Base-by-base conservation (phyloP, 2,329 filamentous ascomycete genomes). In the Orbilia brochopaga region DNA sequence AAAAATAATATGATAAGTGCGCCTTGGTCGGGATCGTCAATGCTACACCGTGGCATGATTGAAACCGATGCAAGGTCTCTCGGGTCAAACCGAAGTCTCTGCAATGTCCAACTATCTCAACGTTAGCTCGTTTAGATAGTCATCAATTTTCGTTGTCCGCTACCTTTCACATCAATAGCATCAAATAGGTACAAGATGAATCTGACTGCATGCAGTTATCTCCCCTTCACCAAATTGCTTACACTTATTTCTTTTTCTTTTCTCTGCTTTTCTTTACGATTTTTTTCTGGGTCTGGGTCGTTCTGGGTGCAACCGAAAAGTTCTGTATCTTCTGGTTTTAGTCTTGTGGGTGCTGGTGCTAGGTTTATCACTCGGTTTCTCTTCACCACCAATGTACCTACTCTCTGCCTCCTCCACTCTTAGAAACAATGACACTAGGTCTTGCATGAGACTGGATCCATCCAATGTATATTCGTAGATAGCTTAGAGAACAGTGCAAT, bases 221-320 rank as follows among this genome's bases (percentile, higher is more conserved):
- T 10, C 19, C 15, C 7, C 19, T 23, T 23, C 4, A 19, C 21
- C 8, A 32, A 32, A 21, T 23, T 48, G 44, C 19, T 23, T 21
- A 19, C 19, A 46, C n/a, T 61, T 30, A 19, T 40, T 27, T 46
- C 48, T 51, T 48, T 42, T 10, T 48, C 19, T 55, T 62, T 54
- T 17, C 40, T 32, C 35, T 52, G 58, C 32, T 48, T 64, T 42
- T 50, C 42, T 63, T 54, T 51, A 48, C 48, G 17, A 48, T 59
- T 58, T 59, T 46, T 50, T 50, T 62, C 54, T 64, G 66, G 66
- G 59, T 70, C 56, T 59, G 66, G 65, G 66, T 70, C 59, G 66
- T 70, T 70, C 58, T 58, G 40, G 66, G 64, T 69, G 66, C 66
- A 70, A 58, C 63, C 58, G 53, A 70, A 70, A 70, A 70, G 66